phyloP scores from a whole-genome alignment of 2,329 filamentous ascomycete genomes.

The Periconia macrospinosa region DNA sequence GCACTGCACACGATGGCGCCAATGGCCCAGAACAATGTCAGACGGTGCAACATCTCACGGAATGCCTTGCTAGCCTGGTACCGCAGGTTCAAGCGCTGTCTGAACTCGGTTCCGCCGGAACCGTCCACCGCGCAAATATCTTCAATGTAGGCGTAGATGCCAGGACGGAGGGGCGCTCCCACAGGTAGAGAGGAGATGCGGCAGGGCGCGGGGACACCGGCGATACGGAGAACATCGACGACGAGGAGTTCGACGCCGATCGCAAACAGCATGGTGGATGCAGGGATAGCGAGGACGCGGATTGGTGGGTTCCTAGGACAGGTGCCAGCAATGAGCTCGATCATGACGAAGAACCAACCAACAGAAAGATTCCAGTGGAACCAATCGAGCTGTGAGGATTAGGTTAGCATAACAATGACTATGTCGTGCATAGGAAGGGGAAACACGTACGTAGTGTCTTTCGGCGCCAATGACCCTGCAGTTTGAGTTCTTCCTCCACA shows the following conservation, averaged over 20 bases:
- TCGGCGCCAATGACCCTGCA: slow-evolving; percentile 55
- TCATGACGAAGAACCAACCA: slow-evolving; percentile 59
- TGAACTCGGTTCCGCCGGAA: slow-evolving; percentile 55
- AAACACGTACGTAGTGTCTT: slow-evolving; percentile 41
- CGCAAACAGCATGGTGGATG: slow-evolving; percentile 54
- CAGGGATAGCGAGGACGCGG: slow-evolving; percentile 57
- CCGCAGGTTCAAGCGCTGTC: slow-evolving; percentile 54
- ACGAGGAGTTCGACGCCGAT: slow-evolving; percentile 56
- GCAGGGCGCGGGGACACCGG: slow-evolving; percentile 50
- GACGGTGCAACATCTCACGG: slow-evolving; percentile 54
- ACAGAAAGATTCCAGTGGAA: slow-evolving; percentile 61
- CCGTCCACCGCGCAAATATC: slow-evolving; percentile 59
- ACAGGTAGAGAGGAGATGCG: slow-evolving; percentile 57
- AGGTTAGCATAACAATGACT: not conserved
- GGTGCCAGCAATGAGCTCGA: slow-evolving; percentile 58
- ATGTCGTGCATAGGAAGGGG: not conserved
- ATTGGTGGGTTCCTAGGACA: slow-evolving; percentile 53
- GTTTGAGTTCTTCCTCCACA: slow-evolving; percentile 56
- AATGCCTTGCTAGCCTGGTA: slow-evolving; percentile 58
- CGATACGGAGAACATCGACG: slow-evolving; percentile 52
- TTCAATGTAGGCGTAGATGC: slow-evolving; percentile 58
- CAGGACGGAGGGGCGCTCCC: slow-evolving; percentile 55
- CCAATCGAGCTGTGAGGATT: slow-evolving; percentile 52
- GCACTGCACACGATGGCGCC: slow-evolving; percentile 46
- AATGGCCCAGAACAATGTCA: slow-evolving; percentile 57